phyloP scores from a whole-genome alignment of 2,329 filamentous ascomycete genomes.

The Aspergillus clavatus region DNA sequence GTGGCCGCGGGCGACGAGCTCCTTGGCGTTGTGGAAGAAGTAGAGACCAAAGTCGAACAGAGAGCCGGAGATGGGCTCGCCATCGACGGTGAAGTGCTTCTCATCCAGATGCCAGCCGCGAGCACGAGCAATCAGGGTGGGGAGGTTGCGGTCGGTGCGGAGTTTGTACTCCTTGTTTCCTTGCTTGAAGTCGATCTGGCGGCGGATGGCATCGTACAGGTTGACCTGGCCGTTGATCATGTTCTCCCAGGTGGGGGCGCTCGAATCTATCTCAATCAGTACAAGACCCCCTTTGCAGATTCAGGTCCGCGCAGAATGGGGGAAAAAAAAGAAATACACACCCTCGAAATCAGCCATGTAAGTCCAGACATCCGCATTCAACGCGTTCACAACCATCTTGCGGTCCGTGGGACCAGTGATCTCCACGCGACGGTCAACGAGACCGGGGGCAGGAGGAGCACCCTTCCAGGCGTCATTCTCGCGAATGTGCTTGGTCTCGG shows the following conservation, averaged over 20 bases:
- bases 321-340: slow-evolving; percentile 45
- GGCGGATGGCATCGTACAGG: slow-evolving; percentile 90
- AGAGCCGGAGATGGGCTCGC: slow-evolving; percentile 84
- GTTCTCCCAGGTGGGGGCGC: slow-evolving; percentile 95
- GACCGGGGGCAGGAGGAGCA: slow-evolving; percentile 81
- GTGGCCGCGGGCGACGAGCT: slow-evolving; percentile 74
- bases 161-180: slow-evolving; percentile 96
- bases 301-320: too few species aligned
- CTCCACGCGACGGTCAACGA: slow-evolving; percentile 90
- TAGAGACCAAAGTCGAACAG: slow-evolving; percentile 98
- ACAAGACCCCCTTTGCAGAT: background rate
- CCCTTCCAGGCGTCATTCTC: slow-evolving; percentile 93
- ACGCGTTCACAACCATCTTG: slow-evolving; percentile 98
- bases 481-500: slow-evolving; percentile 91
- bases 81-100: slow-evolving; percentile 95
- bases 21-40: slow-evolving; percentile 96
- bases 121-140: slow-evolving; percentile 89
- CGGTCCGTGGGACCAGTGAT: slow-evolving; percentile 96
- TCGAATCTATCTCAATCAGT: slow-evolving; percentile 63
- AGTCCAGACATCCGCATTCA: slow-evolving; percentile 95
- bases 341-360: slow-evolving; percentile 99
- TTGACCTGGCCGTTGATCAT: slow-evolving; percentile 99
- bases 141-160: slow-evolving; percentile 77
- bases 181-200: slow-evolving; percentile 93
- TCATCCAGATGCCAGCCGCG: slow-evolving; percentile 98